phyloP scores from a whole-genome alignment of 2,329 filamentous ascomycete genomes.

The Nigrospora sphaerica region DNA sequence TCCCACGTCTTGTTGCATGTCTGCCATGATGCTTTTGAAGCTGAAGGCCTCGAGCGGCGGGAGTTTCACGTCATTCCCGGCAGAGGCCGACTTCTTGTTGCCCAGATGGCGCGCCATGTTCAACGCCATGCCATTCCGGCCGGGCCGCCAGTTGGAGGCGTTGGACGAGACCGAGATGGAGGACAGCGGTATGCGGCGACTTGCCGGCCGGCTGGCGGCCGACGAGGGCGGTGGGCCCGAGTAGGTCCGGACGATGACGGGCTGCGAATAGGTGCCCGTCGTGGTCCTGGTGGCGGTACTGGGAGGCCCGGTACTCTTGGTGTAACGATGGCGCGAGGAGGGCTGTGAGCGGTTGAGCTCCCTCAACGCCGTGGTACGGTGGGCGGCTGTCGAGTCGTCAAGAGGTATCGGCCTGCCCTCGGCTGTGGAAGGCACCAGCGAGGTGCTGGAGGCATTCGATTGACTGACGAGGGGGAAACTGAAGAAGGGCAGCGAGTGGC shows the following conservation, averaged over 20 bases:
- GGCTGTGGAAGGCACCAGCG: conserved; percentile 46
- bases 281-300: conserved; percentile 29
- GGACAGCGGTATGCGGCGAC: conserved; percentile 21
- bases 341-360: conserved; percentile 53
- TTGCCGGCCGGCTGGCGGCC: conserved; percentile 17
- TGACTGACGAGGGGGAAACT: conserved; percentile 39
- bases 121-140: conserved; percentile 29
- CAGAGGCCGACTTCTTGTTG: conserved; percentile 29
- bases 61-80: conserved; percentile 32
- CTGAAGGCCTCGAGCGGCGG: conserved; percentile 57
- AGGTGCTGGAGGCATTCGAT: conserved; percentile 43
- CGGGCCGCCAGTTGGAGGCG: conserved; percentile 17
- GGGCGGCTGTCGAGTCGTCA: conserved; percentile 46
- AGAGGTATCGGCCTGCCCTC: conserved; percentile 49
- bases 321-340: conserved; percentile 44
- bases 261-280: conserved; percentile 50
- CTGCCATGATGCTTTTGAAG: conserved; percentile 57
- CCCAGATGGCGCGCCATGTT: conserved; percentile 37
- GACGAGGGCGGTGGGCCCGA: conserved; percentile 37
- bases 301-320: conserved; percentile 47
- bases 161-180: conserved; percentile 15
- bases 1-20: conserved; percentile 45
- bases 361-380: conserved; percentile 53
- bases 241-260: conserved; percentile 60
- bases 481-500: conserved; percentile 36